These are phyloP conservation scores for Nicotiana tomentosiformis DNA, from an alignment of 257 asterid species.

Conservation along the genomic window DNA sequence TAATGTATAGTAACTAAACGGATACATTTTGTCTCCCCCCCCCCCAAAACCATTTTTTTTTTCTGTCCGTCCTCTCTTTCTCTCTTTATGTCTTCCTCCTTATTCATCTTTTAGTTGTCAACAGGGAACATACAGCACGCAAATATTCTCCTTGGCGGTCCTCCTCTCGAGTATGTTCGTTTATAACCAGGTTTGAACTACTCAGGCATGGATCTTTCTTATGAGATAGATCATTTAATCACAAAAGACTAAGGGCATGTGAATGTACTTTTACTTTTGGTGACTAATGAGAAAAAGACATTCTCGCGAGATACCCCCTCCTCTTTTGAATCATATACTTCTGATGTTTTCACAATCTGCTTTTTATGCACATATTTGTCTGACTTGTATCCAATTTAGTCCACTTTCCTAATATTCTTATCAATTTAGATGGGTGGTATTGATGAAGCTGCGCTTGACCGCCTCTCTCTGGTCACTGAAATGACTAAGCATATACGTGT, in stretches of 20 bases:
- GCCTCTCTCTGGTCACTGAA: constrained; percentile 97
- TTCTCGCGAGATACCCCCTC: background rate
- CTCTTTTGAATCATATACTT: background rate
- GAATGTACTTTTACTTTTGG: background rate
- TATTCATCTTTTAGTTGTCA: constrained; percentile 11
- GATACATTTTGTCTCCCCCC: background rate
- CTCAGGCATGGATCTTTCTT: constrained; percentile 1
- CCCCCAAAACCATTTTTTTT: too few relatives aligned
- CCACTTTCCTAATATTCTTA: background rate
- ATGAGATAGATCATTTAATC: background rate
- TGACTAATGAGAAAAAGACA: constrained; percentile 8
- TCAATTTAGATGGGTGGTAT: constrained; percentile 93
- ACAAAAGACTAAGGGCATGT: background rate
- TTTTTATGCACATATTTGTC: background rate
- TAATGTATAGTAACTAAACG: background rate
- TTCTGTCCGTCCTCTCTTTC: too few relatives aligned
- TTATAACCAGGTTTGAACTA: constrained; percentile 77
- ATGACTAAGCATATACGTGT: constrained; percentile 99
- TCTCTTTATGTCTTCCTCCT: background rate
- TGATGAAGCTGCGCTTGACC: constrained; percentile 98
- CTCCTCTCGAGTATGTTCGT: constrained; percentile 95
- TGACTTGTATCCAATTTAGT: background rate
- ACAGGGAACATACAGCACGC: constrained; percentile 99
- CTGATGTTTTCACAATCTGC: background rate
- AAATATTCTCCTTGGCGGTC: constrained; percentile 93